Percentiles rank a stretch among this genome's conserved stretches.
Evolutionary conservation across 1,284 basidiomycete genomes (phyloP).

Genomic region (Ganoderma multipileum): DNA sequence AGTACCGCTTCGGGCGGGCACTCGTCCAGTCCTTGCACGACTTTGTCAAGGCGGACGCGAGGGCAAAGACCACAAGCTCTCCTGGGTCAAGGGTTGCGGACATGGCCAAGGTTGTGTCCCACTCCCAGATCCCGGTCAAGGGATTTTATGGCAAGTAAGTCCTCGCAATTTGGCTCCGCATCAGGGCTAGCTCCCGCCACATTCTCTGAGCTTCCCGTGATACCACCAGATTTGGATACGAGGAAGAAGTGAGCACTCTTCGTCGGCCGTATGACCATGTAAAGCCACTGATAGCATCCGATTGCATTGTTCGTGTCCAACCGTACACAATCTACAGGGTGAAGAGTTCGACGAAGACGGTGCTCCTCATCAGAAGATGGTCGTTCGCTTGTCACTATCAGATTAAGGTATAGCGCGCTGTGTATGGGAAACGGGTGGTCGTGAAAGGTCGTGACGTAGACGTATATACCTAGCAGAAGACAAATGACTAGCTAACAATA

Average conservation of each 20-base stretch:
- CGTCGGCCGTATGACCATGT: neutral
- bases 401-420: slow-evolving; percentile 31
- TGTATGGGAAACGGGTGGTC: slow-evolving; percentile 21
- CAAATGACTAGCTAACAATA: slow-evolving; percentile 46
- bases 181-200: slow-evolving; percentile 19
- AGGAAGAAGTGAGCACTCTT: slow-evolving; percentile 58
- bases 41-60: slow-evolving; percentile 54
- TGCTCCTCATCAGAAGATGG: slow-evolving; percentile 81
- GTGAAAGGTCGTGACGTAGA: slow-evolving; percentile 32
- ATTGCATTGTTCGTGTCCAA: slow-evolving; percentile 26
- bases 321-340: slow-evolving; percentile 53
- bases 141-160: slow-evolving; percentile 79
- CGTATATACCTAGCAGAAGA: slow-evolving; percentile 35
- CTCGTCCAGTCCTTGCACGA: slow-evolving; percentile 68
- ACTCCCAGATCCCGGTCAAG: slow-evolving; percentile 75
- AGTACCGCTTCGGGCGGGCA: slow-evolving; percentile 64
- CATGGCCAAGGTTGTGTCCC: slow-evolving; percentile 53
- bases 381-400: slow-evolving; percentile 55
- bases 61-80: slow-evolving; percentile 31
- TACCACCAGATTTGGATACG: slow-evolving; percentile 69
- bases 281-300: slow-evolving; percentile 16
- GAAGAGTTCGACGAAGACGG: slow-evolving; percentile 82
- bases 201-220: slow-evolving; percentile 26
- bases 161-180: slow-evolving; percentile 16
- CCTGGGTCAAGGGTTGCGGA: slow-evolving; percentile 36